Evolutionary conservation across 176 grass and related monocot genomes (phyloP).

Genomic region (Cenchrus fungigraminus): DNA sequence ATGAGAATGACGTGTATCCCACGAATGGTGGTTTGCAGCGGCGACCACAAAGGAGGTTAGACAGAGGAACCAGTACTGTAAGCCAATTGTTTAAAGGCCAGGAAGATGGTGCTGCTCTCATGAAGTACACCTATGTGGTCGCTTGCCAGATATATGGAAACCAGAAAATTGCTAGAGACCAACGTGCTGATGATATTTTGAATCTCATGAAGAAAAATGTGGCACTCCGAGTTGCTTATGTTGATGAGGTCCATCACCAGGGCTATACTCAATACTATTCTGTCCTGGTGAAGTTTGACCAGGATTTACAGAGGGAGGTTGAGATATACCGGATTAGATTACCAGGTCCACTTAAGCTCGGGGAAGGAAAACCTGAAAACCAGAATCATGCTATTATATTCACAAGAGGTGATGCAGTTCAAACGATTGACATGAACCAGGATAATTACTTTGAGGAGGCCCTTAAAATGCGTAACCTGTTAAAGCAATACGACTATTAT

Average conservation of each 20-base stretch:
- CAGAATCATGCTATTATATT: constrained; percentile 98
- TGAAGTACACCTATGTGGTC: constrained; percentile 98
- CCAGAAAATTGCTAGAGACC: constrained; percentile 83
- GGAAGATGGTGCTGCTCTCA: constrained; percentile 79
- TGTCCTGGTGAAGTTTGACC: constrained; percentile 95
- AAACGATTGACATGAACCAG: constrained; percentile 99
- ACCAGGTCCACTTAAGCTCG: constrained; percentile 85
- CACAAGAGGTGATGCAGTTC: constrained; percentile 87
- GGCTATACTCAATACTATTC: constrained; percentile 74
- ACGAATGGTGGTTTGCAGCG: constrained; percentile 53
- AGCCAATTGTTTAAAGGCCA: constrained; percentile 85
- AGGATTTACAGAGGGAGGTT: constrained; percentile 67
- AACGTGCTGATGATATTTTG: constrained; percentile 80
- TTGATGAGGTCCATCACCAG: constrained; percentile 67
- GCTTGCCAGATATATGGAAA: constrained; percentile 94
- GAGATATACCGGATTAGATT: constrained; percentile 92
- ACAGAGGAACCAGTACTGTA: constrained; percentile 68
- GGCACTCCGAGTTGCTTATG: constrained; percentile 88
- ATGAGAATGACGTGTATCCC: constrained; percentile 59
- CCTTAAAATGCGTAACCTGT: constrained; percentile 96
- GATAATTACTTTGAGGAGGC: constrained; percentile 98
- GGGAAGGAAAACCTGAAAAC: constrained; percentile 98
- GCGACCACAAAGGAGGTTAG: constrained; percentile 57
- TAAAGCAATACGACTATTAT: constrained; percentile 84
- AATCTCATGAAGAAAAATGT: constrained; percentile 95